Evolutionary conservation across 1,284 basidiomycete species (phyloP), one percentile per base, ranked within the genome.

Genomic region (Boletellus dicymbophilus): DNA sequence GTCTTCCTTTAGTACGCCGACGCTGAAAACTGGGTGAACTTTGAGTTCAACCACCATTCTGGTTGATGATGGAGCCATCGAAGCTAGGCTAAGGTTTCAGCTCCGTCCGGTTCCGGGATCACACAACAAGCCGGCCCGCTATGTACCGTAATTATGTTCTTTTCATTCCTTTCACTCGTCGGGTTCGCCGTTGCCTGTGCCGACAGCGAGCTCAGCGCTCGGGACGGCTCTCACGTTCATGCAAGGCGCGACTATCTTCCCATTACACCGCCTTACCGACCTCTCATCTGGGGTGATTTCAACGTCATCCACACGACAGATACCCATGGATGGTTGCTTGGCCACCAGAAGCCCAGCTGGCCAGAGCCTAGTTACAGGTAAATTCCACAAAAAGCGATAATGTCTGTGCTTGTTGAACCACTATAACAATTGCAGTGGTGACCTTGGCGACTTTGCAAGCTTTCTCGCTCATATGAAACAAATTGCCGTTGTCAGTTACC

Each of bases 391-490:
- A n/a, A n/a, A n/a, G n/a, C n/a, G n/a, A n/a, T n/a, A n/a, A n/a
- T n/a, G n/a, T n/a, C n/a, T n/a, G n/a, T n/a, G n/a, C n/a, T n/a
- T n/a, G n/a, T n/a, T n/a, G n/a, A n/a, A n/a, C n/a, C n/a, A n/a
- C n/a, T n/a, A n/a, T n/a, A n/a, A n/a, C n/a, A n/a, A n/a, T n/a
- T 11, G 21, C 39, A 78, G 84, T 56, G 91, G 85, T 21, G 85
- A 89, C 61, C 81, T 89, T 38, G 92, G 92, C 9, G 85, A 90
- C 53, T 90, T 93, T 63, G 77, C 88, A 25, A 88, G 84, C 21
- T 95, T 94, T 58, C 87, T 91, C 16, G 63, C 77, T 6, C 89
- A 91, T 55, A 91, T 95, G 88, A 90, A 93, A 65, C 59, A 78
- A 37, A 74, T 85, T 41, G 90, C 92, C 2, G 51, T 72, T 40